Conservation (phyloP, 2,329 filamentous ascomycete genomes). For the Aspergillus viridinutans region DNA sequence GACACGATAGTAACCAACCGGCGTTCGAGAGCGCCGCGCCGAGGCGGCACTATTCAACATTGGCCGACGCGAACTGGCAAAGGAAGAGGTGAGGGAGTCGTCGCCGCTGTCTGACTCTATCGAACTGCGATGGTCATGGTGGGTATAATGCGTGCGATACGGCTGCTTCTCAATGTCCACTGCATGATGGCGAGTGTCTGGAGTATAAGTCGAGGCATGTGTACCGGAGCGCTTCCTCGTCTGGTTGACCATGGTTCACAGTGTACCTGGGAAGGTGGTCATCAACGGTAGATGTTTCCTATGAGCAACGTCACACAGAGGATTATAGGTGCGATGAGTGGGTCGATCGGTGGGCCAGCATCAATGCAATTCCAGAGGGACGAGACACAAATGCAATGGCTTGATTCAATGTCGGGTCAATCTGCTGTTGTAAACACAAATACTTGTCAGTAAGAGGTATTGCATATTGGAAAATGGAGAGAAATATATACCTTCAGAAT, state of each 20-base stretch:
- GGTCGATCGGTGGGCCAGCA: constrained; percentile 6
- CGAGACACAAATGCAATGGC: background rate
- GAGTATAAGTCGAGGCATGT: constrained; percentile 21
- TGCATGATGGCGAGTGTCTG: constrained; percentile 14
- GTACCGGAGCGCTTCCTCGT: constrained; percentile 27
- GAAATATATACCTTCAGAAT: background rate
- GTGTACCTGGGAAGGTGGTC: background rate
- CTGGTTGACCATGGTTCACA: constrained; percentile 27
- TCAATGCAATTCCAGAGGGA: constrained; percentile 2
- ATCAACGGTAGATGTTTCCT: background rate
- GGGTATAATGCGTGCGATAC: constrained; percentile 19
- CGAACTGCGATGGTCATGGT: constrained; percentile 21
- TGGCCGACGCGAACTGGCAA: constrained; percentile 50
- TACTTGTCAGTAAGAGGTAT: background rate
- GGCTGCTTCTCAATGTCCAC: constrained; percentile 34
- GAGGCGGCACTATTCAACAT: constrained; percentile 35
- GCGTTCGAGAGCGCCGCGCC: constrained; percentile 30
- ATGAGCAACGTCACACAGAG: background rate
- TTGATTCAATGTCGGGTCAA: background rate
- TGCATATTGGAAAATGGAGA: background rate
- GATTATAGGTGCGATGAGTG: constrained; percentile 1
- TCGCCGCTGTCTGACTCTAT: constrained; percentile 26
- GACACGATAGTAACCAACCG: constrained; percentile 53
- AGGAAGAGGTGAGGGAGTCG: constrained; percentile 37
- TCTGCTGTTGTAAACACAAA: background rate